These are phyloP conservation scores for Pezicula neosporulosa DNA, from an alignment of 2,329 filamentous ascomycete species.

Conservation along the genomic window DNA sequence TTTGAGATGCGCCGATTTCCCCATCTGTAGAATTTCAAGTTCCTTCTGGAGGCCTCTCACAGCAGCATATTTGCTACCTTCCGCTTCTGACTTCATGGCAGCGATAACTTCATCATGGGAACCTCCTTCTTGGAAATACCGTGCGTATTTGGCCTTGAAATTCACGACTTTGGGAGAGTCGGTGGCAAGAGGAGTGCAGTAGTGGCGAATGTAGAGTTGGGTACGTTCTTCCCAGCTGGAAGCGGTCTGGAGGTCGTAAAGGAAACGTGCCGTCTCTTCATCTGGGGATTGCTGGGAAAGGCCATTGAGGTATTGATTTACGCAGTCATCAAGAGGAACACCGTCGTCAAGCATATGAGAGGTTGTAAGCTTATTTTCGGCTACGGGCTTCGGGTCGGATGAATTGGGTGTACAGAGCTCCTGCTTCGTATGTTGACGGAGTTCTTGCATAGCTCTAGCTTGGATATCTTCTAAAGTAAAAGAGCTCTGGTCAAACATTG, in stretches of 20 bases:
- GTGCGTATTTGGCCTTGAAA: slow-evolving; percentile 25
- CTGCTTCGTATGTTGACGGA: slow-evolving; percentile 19
- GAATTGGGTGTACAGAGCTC: slow-evolving; percentile 14
- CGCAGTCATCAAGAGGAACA: slow-evolving; percentile 7
- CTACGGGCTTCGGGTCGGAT: slow-evolving; percentile 5
- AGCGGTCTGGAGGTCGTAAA: slow-evolving; percentile 12
- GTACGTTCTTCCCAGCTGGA: slow-evolving; percentile 18
- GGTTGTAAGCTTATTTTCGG: slow-evolving; percentile 4
- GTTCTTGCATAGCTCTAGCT: slow-evolving; percentile 10
- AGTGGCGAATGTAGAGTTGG: slow-evolving; percentile 21
- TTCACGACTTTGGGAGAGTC: slow-evolving; percentile 20
- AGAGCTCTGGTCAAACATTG: slow-evolving; percentile 15
- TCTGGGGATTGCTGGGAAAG: slow-evolving; percentile 10
- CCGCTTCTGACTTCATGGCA: slow-evolving; percentile 21
- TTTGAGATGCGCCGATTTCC: slow-evolving; percentile 5
- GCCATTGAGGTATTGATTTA: slow-evolving; percentile 11
- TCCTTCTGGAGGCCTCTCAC: slow-evolving; percentile 7
- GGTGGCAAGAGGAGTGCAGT: slow-evolving; percentile 14
- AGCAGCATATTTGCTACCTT: slow-evolving; percentile 11
- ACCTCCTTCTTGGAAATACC: slow-evolving; percentile 20
- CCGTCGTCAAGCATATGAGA: slow-evolving; percentile 11
- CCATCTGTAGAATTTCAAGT: slow-evolving; percentile 23
- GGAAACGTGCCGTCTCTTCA: neutral
- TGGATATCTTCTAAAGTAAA: slow-evolving; percentile 21
- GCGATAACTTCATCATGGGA: slow-evolving; percentile 22